Evolutionary conservation across 2,329 filamentous ascomycete species (phyloP).

Genomic region (Lachnellula arida): DNA sequence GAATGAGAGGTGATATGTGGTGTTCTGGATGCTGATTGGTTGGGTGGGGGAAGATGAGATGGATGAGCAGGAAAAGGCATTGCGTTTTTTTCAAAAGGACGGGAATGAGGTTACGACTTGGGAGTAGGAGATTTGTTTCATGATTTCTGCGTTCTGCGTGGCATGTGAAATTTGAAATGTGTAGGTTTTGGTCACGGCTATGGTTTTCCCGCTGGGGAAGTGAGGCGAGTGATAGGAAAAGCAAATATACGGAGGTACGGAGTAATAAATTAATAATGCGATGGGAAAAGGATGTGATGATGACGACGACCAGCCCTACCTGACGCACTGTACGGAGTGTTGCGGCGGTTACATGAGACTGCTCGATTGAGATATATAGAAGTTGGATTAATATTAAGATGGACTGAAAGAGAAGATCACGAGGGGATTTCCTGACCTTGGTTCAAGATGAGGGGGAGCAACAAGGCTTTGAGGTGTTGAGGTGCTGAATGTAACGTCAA

Average conservation of each 20-base stretch:
- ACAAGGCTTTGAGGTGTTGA: neutral
- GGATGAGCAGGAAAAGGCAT: neutral
- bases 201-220: too few species aligned
- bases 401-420: neutral
- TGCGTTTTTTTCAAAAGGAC: slow-evolving; percentile 3
- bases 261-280: too few species aligned
- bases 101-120: neutral
- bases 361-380: neutral
- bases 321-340: slow-evolving; percentile 1
- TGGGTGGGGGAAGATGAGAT: neutral
- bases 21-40: slow-evolving; percentile 15
- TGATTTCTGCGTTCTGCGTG: too few species aligned
- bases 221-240: too few species aligned
- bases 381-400: neutral
- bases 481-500: slow-evolving; percentile 11
- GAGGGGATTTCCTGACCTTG: neutral
- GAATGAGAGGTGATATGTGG: slow-evolving; percentile 16
- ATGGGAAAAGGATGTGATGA: neutral
- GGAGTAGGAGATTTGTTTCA: neutral
- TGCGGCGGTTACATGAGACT: slow-evolving; percentile 8
- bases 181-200: too few species aligned
- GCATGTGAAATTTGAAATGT: too few species aligned
- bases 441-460: neutral
- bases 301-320: neutral
- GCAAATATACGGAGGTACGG: too few species aligned